Base-by-base conservation (phyloP, 73 alveolate species). In the Paramecium biaurelia region DNA sequence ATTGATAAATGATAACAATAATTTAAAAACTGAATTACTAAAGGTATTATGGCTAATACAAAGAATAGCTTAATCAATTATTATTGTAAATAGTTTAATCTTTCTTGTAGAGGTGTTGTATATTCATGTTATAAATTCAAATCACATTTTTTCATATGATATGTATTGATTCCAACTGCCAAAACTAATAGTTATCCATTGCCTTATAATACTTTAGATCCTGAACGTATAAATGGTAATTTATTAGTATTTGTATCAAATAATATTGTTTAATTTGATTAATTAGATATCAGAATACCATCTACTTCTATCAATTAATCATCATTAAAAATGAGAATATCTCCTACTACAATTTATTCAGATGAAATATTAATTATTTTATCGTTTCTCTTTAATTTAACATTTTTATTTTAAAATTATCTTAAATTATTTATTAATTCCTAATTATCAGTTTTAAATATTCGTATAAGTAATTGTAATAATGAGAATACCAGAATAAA, bases 31-130 rank as follows among this genome's bases (percentile, higher is more conserved):
- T 97, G 92, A 58, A 95, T 96, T n/a, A 72, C 10, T 89, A 98
- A 96, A 15, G 97, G 96, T 30, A 95, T 87, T 28, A 96, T 63
- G 57, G 99, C 98, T 85, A 92, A 85, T 53, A 84, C 86, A 68
- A 95, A 86, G 20, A 99, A 99, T 53, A 95, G 89, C 79, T 95
- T 94, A 26, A 99, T 99, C 49, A 98, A 94, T 57, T 94, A 86
- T 63, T 95, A 93, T 32, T 98, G 97, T 59, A 98, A 93, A 37
- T 95, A 94, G 86, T 96, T 94, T 49, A 98, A 93, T 90, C 97
- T 98, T 38, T 93, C 88, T 87, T 98, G 95, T 20, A 98, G 96
- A 58, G 99, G 99, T 34, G 99, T 97, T 57, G 20, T 26, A 9
- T 93, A 84, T 35, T 96, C 97, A 43, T 96, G 98, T 70, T 94